Base-by-base conservation (phyloP, 2,329 filamentous ascomycete genomes). In the Fusarium palustre region DNA sequence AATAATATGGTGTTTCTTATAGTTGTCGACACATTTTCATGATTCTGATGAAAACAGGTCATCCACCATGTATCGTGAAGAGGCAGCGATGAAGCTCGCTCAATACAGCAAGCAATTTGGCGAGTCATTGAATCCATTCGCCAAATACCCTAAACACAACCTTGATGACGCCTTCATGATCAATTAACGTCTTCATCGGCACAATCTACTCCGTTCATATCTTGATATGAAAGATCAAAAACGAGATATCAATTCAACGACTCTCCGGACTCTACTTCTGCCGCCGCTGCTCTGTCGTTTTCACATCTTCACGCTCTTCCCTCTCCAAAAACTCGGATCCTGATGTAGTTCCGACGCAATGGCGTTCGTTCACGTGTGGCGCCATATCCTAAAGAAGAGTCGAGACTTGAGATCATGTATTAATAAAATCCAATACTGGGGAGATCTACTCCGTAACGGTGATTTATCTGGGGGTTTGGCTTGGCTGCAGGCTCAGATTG, bases 291-390 rank as follows among this genome's bases (percentile, higher is more conserved):
- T 7, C 3, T 52, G 10, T 0, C 12, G 11, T 3, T 34, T 10
- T 5, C 12, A 38, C 24, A 16, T 7, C 6, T 38, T 54, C 3
- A 16, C 7, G 0, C 10, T 24, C 11, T 25, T 38, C 1, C 4
- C 54, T 28, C 38, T 34, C 12, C 18, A 15, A 34, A 22, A 18
- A 16, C 11, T 70, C 66, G 66, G 66, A 30, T 2, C 8, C 28
- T 69, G 47, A 69, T 59, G 12, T 64, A 67, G 48, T 46, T 46
- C 66, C 66, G 66, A 64, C 20, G 34, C 45, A 30, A 52, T 55
- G 49, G 55, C 45, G 49, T 39, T 28, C 15, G 43, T 36, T 43
- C 55, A 66, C 41, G 55, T 57, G 66, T 36, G 7, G 38, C 33
- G 31, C 59, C 57, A 49, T 49, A 25, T 36, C 25, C 30, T 20